Conservation (phyloP, 2,329 filamentous ascomycete genomes). For the Phialophora tarda region DNA sequence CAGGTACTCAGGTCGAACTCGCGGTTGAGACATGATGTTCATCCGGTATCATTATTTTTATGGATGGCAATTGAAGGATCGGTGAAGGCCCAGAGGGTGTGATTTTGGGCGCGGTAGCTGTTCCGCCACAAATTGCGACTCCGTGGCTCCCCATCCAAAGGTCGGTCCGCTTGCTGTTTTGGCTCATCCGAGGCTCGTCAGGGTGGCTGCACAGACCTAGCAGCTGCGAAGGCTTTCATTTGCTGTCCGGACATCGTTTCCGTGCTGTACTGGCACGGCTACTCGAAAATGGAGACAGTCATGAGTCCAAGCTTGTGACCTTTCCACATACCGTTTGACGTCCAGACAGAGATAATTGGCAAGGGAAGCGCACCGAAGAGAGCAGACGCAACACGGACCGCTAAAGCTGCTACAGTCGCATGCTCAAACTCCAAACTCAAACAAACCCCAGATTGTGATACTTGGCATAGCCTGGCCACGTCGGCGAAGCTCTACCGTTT, state of each 20-base stretch:
- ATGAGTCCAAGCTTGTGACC: not conserved
- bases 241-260: not conserved
- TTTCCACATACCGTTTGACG: not conserved
- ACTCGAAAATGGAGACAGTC: not conserved
- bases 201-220: not conserved
- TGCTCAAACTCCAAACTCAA: not conserved
- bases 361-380: not conserved
- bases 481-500: not conserved
- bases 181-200: not conserved
- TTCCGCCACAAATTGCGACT: conserved; percentile 4
- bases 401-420: not conserved
- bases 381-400: not conserved
- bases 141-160: conserved; percentile 8
- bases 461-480: not conserved
- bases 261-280: not conserved
- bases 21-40: not conserved
- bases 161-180: conserved; percentile 19
- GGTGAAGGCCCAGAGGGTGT: conserved; percentile 9
- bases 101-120: conserved; percentile 9
- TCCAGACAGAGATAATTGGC: not conserved
- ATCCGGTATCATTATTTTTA: not conserved
- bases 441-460: not conserved
- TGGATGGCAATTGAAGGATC: not conserved
- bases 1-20: conserved; percentile 9
- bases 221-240: not conserved